These are phyloP conservation scores for Turnera subulata DNA, from an alignment of 345 rosid species.

Conservation along the genomic window DNA sequence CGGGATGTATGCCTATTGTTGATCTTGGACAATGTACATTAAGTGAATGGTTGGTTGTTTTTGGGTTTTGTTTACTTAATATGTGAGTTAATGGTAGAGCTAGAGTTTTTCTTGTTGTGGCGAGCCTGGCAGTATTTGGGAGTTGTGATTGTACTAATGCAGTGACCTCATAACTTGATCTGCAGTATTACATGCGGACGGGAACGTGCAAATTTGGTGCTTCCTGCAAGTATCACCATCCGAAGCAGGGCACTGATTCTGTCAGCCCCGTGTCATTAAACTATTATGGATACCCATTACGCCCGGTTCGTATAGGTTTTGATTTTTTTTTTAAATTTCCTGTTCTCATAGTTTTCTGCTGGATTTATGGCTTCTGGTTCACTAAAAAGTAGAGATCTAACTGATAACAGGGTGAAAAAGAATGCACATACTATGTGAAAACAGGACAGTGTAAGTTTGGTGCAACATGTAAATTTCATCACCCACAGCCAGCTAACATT, in stretches of 20 bases:
- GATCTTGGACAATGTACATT: conserved; percentile 21
- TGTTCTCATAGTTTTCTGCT: background rate
- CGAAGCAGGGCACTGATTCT: conserved; percentile 68
- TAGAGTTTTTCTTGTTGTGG: too few species aligned
- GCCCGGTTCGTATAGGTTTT: conserved; percentile 59
- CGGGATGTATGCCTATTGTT: conserved; percentile 1
- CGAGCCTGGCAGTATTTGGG: too few species aligned
- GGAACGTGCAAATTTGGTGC: conserved; percentile 92
- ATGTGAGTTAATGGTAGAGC: too few species aligned
- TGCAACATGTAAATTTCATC: conserved; percentile 79
- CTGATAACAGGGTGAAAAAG: conserved; percentile 74
- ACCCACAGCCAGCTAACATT: conserved; percentile 58
- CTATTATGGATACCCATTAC: conserved; percentile 73
- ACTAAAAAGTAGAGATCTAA: background rate
- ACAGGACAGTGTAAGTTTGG: conserved; percentile 93
- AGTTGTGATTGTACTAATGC: background rate
- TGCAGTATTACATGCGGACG: conserved; percentile 82
- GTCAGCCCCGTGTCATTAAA: conserved; percentile 46
- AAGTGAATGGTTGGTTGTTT: too few species aligned
- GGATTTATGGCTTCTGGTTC: conserved; percentile 7
- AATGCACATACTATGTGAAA: conserved; percentile 81
- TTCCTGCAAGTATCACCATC: conserved; percentile 93
- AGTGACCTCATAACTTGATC: conserved; percentile 9
- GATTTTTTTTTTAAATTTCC: background rate
- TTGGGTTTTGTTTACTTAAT: too few species aligned